Conservation (phyloP, 306 rosid species). For the Psophocarpus tetragonolobus region DNA sequence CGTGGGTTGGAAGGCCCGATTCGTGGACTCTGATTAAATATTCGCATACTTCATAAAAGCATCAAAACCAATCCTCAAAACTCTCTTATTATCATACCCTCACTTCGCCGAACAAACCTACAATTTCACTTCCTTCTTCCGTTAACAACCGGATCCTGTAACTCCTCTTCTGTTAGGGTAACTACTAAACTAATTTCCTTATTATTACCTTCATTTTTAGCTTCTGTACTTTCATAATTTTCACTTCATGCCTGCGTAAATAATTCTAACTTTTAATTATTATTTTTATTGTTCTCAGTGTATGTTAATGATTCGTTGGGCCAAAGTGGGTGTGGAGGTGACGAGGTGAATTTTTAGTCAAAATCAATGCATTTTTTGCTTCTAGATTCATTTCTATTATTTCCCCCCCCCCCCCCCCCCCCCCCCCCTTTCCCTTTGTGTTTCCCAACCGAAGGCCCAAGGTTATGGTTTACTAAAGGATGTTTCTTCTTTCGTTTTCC, state of each 20-base stretch:
- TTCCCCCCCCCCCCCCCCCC: no score
- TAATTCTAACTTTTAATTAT: neutral
- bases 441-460: neutral
- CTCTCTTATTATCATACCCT: neutral
- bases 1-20: conserved; percentile 36
- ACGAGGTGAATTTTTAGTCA: conserved; percentile 6
- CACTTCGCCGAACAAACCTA: neutral
- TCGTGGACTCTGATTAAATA: conserved; percentile 35
- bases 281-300: neutral
- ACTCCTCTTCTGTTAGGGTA: conserved; percentile 43
- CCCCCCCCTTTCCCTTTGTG: neutral
- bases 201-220: neutral
- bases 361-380: conserved; percentile 25
- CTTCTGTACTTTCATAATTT: neutral
- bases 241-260: neutral
- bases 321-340: neutral
- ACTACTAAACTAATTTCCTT: neutral
- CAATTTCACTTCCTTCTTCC: conserved; percentile 22
- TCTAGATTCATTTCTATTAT: conserved; percentile 31
- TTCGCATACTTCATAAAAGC: neutral
- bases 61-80: neutral
- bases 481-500: neutral
- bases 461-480: neutral
- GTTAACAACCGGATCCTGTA: conserved; percentile 25
- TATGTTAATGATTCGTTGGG: conserved; percentile 2